These are phyloP conservation scores for Dioscorea zingiberensis DNA, from an alignment of 106 monocot genomes.

Conservation along the genomic window DNA sequence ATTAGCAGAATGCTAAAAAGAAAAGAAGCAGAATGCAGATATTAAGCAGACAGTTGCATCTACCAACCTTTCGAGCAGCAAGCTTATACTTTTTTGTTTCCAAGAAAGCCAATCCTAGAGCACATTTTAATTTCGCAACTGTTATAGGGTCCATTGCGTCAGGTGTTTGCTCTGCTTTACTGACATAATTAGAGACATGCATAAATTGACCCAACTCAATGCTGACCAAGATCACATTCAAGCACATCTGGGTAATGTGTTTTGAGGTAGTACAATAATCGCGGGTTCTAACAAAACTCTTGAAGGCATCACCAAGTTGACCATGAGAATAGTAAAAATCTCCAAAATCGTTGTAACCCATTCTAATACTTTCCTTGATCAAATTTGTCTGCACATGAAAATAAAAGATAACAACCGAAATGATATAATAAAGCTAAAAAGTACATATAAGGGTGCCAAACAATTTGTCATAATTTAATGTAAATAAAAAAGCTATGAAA, in stretches of 20 bases:
- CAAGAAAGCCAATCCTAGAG: constrained; percentile 82
- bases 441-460: background rate
- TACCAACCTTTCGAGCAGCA: constrained; percentile 90
- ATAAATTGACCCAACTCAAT: constrained; percentile 86
- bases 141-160: constrained; percentile 56
- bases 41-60: background rate
- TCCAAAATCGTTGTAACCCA: constrained; percentile 95
- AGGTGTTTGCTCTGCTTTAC: constrained; percentile 88
- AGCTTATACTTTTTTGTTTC: constrained; percentile 87
- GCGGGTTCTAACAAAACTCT: constrained; percentile 81
- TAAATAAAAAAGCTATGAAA: background rate
- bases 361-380: constrained; percentile 97
- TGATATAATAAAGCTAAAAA: background rate
- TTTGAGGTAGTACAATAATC: constrained; percentile 98
- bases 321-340: constrained; percentile 93
- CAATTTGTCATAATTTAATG: background rate
- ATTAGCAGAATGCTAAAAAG: background rate
- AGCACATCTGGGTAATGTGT: constrained; percentile 91
- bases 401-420: background rate
- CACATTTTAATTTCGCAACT: constrained; percentile 68
- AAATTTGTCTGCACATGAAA: constrained; percentile 69
- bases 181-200: constrained; percentile 88
- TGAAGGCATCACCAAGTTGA: constrained; percentile 84
- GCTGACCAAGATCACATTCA: constrained; percentile 90
- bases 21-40: background rate